Percentiles rank a stretch among this genome's conserved stretches.
These are phyloP conservation scores for Artomyces pyxidatus DNA, from an alignment of 768 basidiomycete species.

Conservation along the genomic window DNA sequence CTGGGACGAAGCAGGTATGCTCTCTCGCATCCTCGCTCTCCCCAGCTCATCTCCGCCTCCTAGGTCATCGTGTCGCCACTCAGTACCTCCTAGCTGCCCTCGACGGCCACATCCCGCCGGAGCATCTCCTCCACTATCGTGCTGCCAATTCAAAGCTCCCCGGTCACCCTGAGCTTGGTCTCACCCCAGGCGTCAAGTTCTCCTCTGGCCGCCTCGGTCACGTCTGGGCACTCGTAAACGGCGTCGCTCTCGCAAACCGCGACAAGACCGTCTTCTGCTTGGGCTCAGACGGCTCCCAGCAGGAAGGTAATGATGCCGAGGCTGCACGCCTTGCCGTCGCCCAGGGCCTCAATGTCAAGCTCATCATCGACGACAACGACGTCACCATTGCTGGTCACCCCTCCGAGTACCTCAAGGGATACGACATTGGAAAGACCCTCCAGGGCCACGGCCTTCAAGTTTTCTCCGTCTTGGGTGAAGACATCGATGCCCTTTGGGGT, in stretches of 20 bases:
- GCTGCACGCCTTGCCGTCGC: constrained; percentile 84
- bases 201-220: constrained; percentile 90
- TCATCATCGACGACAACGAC: constrained; percentile 86
- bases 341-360: constrained; percentile 73
- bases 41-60: constrained; percentile 4
- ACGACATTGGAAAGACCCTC: constrained; percentile 60
- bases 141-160: constrained; percentile 82
- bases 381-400: constrained; percentile 92
- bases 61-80: constrained; percentile 85
- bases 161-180: constrained; percentile 82
- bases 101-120: constrained; percentile 60
- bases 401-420: constrained; percentile 78
- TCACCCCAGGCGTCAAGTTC: constrained; percentile 91
- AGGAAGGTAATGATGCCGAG: constrained; percentile 88
- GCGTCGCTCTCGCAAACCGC: constrained; percentile 71
- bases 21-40: neutral
- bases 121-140: constrained; percentile 79
- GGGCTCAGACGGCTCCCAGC: constrained; percentile 86
- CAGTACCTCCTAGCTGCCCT: constrained; percentile 80
- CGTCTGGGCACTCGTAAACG: constrained; percentile 86
- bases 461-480: constrained; percentile 64
- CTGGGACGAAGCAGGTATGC: constrained; percentile 76
- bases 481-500: constrained; percentile 70
- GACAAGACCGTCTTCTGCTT: constrained; percentile 75
- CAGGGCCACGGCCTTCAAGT: constrained; percentile 80